A percentile compares a stretch with the other conserved stretches of the same genome.
phyloP scores from a whole-genome alignment of 306 rosid species.

The cucumber (Cucumis sativus) region DNA sequence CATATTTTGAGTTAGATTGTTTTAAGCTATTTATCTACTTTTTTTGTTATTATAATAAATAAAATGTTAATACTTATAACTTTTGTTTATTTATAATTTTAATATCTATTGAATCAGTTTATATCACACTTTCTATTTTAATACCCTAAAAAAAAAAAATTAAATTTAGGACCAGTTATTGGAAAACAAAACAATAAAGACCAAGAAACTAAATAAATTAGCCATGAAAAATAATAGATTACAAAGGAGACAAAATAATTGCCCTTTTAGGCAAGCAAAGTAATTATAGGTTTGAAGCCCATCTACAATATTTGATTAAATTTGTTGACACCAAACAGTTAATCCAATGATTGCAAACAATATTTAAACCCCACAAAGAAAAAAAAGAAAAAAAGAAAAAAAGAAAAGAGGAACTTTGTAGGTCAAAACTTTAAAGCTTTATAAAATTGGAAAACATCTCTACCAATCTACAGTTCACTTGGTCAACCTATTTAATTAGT shows the following conservation, averaged over 20 bases:
- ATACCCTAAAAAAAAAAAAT: no score
- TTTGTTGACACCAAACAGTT: background rate
- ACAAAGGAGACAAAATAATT: background rate
- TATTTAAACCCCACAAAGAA: background rate
- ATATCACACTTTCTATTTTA: no score
- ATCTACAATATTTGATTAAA: background rate
- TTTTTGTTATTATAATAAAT: no score
- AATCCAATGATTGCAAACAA: background rate
- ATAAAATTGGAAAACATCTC: background rate
- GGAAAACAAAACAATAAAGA: no score
- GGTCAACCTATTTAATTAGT: background rate
- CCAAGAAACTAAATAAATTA: no score
- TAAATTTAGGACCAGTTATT: no score
- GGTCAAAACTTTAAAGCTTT: background rate
- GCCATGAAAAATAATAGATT: background rate
- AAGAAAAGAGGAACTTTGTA: background rate
- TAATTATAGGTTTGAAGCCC: no score
- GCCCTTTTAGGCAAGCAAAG: background rate
- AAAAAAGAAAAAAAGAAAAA: background rate
- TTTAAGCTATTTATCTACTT: no score
- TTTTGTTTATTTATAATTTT: no score
- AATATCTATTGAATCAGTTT: no score
- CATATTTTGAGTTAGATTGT: no score
- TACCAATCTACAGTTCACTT: background rate
- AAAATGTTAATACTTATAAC: no score